Evolutionary conservation across 2,329 filamentous ascomycete species (phyloP), one percentile per base, ranked within the genome.

Genomic region (Setomelanomma holmii): DNA sequence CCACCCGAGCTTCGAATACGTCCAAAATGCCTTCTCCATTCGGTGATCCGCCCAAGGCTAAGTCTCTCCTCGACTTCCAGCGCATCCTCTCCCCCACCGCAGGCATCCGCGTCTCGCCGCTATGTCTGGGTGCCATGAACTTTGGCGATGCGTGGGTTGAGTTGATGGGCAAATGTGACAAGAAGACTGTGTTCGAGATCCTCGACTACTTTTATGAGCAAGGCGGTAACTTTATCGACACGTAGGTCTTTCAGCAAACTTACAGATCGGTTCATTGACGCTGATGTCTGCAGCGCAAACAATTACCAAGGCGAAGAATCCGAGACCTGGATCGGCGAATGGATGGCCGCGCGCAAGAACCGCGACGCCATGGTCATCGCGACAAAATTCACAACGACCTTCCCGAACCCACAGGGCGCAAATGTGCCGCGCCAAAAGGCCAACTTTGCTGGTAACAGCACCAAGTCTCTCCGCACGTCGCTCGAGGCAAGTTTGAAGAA

Each of bases 51-150:
- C 65, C 66, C 1, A 55, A 66, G 39, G 58, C 73, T 3, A 70
- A 68, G 46, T 76, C 69, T 47, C 68, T 77, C 5, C 75, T 85
- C 42, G 82, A 80, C 35, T 79, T 77, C 60, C 81, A 84, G 63
- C 77, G 81, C 17, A 71, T 83, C 14, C 76, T 85, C 5, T 76
- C 81, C 3, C 79, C 81, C 5, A 76, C 76, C 1, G 82, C 81
- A 0, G 79, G 77, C 16, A 75, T 84, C 12, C 77, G 79, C 40
- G 82, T 84, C 14, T 81, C 77, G 20, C 82, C 82, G 27, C 67
- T 84, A 64, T 84, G 81, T 47, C 72, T 84, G 1, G 82, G 81
- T 19, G 76, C 77, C 0, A 84, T 84, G 81, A 84, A 80, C 63
- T 82, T 84, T 58, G 82, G 81, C 14, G 75, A 80, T 30, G 76